Evolutionary conservation across 2,329 filamentous ascomycete species (phyloP).

Genomic region (Aspergillus sp.): DNA sequence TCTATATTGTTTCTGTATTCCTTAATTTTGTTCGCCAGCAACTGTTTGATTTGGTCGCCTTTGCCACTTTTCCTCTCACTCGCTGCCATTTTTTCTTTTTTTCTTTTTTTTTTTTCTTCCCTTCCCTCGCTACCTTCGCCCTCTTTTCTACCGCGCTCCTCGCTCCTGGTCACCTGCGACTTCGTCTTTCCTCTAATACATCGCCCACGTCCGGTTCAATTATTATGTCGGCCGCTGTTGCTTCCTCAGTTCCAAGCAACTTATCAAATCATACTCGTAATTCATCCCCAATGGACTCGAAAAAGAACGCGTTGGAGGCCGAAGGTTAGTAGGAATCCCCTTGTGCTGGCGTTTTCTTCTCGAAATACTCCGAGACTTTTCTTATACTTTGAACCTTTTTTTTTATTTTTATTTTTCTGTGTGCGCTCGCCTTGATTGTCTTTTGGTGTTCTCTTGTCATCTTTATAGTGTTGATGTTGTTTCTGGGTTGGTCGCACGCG

Average conservation of each 20-base stretch:
- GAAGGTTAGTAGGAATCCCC: conserved; percentile 38
- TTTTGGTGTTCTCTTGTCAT: conserved; percentile 1
- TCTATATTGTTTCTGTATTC: not conserved
- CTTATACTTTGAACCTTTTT: conserved; percentile 14
- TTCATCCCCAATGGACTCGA: conserved; percentile 45
- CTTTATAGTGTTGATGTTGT: conserved; percentile 6
- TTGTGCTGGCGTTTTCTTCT: conserved; percentile 10
- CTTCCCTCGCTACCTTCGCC: conserved; percentile 24
- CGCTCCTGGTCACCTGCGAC: conserved; percentile 20
- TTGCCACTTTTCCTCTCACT: conserved; percentile 16
- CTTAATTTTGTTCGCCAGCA: conserved; percentile 6
- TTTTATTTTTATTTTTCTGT: not conserved
- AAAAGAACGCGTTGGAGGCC: conserved; percentile 38
- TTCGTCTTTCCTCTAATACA: conserved; percentile 18
- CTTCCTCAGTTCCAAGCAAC: conserved; percentile 35
- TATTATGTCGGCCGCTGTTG: conserved; percentile 43
- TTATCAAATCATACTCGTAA: conserved; percentile 28
- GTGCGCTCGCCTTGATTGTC: not conserved
- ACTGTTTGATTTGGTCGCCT: conserved; percentile 12
- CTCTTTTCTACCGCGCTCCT: conserved; percentile 10
- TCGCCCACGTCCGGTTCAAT: conserved; percentile 9
- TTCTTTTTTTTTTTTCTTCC: conserved; percentile 10
- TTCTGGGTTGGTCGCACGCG: conserved; percentile 34
- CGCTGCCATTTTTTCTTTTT: conserved; percentile 14
- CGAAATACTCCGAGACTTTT: conserved; percentile 6